Conservation (phyloP, 148 eudicot species). For the Vaccinium myrtillus region DNA sequence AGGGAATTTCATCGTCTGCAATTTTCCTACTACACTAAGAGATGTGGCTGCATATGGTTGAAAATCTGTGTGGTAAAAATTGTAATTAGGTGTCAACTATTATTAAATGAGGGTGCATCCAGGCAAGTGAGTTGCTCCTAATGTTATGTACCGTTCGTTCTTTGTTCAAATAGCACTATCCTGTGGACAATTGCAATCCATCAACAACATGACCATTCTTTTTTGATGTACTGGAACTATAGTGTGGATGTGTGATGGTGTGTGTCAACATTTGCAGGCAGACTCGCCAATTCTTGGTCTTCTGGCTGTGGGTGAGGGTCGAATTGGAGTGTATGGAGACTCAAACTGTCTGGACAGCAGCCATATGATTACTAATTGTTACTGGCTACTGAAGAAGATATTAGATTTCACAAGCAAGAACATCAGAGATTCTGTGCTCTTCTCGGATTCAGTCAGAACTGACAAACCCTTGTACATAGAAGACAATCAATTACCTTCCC, state of each 20-base stretch:
- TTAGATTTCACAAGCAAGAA: slow-evolving; percentile 72
- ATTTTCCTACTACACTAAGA: neutral
- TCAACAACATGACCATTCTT: neutral
- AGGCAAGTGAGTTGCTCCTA: neutral
- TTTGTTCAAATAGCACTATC: neutral
- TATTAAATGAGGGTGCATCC: neutral
- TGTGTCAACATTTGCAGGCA: slow-evolving; percentile 43
- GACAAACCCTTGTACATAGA: slow-evolving; percentile 51
- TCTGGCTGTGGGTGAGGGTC: slow-evolving; percentile 63
- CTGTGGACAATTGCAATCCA: neutral
- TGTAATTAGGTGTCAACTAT: neutral
- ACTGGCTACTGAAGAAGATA: slow-evolving; percentile 82
- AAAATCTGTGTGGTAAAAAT: neutral
- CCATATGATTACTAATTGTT: slow-evolving; percentile 97
- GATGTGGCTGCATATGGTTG: neutral
- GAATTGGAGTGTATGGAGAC: slow-evolving; percentile 92
- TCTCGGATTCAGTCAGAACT: slow-evolving; percentile 65
- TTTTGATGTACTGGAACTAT: neutral
- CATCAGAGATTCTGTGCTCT: slow-evolving; percentile 68
- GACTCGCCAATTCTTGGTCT: slow-evolving; percentile 18
- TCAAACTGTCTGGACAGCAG: slow-evolving; percentile 98
- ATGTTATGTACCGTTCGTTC: neutral
- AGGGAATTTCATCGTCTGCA: neutral
- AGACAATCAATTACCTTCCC: slow-evolving; percentile 71
- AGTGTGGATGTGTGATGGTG: neutral